A percentile compares a stretch with the other conserved stretches of the same genome.
Evolutionary conservation across 305 asterid genomes (phyloP).

Genomic region (Fraxinus angustifolia): DNA sequence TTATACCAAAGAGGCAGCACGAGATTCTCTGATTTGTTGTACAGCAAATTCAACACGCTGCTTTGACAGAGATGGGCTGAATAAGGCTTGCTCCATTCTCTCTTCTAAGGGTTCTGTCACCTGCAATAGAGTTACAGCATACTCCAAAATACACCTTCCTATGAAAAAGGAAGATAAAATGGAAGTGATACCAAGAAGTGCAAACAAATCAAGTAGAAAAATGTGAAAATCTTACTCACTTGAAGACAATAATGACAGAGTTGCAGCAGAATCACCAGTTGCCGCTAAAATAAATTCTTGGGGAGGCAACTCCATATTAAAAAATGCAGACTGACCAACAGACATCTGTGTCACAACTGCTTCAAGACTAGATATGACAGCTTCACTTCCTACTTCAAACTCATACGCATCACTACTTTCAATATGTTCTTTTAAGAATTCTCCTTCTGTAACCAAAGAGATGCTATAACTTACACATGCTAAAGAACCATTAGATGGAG

Average conservation of each 20-base stretch:
- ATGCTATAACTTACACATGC: slow-evolving; percentile 60
- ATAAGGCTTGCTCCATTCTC: slow-evolving; percentile 89
- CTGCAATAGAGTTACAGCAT: slow-evolving; percentile 51
- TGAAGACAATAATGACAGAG: slow-evolving; percentile 47
- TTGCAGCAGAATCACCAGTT: slow-evolving; percentile 46
- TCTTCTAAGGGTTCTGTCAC: slow-evolving; percentile 88
- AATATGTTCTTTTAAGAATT: slow-evolving; percentile 48
- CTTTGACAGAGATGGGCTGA: slow-evolving; percentile 88
- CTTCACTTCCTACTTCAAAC: slow-evolving; percentile 84
- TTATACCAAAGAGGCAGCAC: slow-evolving; percentile 69
- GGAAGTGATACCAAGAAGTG: background rate
- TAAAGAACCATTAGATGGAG: slow-evolving; percentile 67
- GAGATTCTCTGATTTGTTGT: slow-evolving; percentile 64
- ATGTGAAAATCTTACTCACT: slow-evolving; percentile 38
- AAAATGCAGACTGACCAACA: slow-evolving; percentile 70
- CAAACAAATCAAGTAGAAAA: slow-evolving; percentile 10
- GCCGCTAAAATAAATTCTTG: slow-evolving; percentile 69
- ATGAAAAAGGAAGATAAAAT: slow-evolving; percentile 17
- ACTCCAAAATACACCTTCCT: slow-evolving; percentile 71
- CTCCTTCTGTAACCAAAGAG: slow-evolving; percentile 50
- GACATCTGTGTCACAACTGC: slow-evolving; percentile 64
- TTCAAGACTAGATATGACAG: slow-evolving; percentile 63
- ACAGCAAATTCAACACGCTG: slow-evolving; percentile 93
- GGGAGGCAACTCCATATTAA: slow-evolving; percentile 61
- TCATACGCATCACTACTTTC: slow-evolving; percentile 89